Evolutionary conservation across 2,329 filamentous ascomycete species (phyloP).

Genomic region (Colletotrichum agaves): DNA sequence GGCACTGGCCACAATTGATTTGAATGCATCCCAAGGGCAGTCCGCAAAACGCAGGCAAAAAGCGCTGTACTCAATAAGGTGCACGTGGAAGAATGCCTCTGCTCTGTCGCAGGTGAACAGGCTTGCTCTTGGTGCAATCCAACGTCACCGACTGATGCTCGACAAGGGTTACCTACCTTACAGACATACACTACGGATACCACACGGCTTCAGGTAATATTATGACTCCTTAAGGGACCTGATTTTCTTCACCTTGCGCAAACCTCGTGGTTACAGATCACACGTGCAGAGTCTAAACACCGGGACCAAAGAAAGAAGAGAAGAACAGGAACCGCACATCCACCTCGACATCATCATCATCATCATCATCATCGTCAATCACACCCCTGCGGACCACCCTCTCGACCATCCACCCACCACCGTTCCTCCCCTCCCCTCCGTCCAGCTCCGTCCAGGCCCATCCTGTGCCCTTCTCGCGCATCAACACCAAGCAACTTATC

Average conservation of each 20-base stretch:
- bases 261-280: slow-evolving; percentile 2
- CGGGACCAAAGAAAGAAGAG: not conserved
- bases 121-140: slow-evolving; percentile 29
- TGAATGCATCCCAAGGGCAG: not conserved
- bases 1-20: not conserved
- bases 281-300: slow-evolving; percentile 27
- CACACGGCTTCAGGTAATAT: not conserved
- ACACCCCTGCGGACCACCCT: not conserved
- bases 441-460: not conserved
- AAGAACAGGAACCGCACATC: too few species aligned
- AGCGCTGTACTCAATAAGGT: not conserved
- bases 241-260: not conserved
- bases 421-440: not conserved
- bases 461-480: not conserved
- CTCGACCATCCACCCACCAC: not conserved
- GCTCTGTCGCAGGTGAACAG: slow-evolving; percentile 28
- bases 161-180: slow-evolving; percentile 16
- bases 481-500: slow-evolving; percentile 15
- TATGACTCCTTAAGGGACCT: slow-evolving; percentile 1
- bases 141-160: slow-evolving; percentile 23
- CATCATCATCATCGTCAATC: not conserved
- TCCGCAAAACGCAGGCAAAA: not conserved
- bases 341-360: slow-evolving; percentile 4
- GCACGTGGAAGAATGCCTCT: slow-evolving; percentile 14
- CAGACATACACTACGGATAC: too few species aligned